Evolutionary conservation across 768 basidiomycete genomes (phyloP).

Genomic region (Hypsizygus marmoreus): DNA sequence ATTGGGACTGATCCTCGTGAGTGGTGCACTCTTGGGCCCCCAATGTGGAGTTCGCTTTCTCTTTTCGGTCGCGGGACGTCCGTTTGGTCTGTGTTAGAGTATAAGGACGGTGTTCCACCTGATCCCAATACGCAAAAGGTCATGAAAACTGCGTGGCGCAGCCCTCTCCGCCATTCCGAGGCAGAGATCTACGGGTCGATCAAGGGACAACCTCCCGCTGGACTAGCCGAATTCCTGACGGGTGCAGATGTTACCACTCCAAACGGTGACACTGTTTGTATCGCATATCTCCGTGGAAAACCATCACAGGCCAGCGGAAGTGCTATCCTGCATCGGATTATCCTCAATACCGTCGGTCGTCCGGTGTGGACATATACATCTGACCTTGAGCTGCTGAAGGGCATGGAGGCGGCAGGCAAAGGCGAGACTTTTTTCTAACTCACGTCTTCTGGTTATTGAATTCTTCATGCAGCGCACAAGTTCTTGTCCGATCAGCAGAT

Average conservation of each 20-base stretch:
- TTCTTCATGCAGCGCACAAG: conserved; percentile 21
- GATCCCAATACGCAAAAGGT: conserved; percentile 3
- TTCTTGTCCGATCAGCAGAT: conserved; percentile 23
- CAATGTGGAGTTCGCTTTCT: conserved; percentile 18
- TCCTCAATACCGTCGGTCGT: conserved; percentile 17
- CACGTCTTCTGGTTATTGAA: not conserved
- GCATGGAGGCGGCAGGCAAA: conserved; percentile 16
- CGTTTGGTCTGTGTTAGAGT: conserved; percentile 15
- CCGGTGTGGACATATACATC: conserved; percentile 20
- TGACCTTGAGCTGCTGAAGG: conserved; percentile 18
- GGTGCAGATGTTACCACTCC: conserved; percentile 18
- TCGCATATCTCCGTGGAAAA: not conserved
- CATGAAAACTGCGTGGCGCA: conserved; percentile 19
- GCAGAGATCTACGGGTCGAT: conserved; percentile 19
- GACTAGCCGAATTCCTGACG: conserved; percentile 18
- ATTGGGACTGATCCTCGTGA: conserved; percentile 4
- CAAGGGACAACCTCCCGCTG: conserved; percentile 6
- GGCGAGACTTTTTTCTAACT: conserved; percentile 13
- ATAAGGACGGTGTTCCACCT: not conserved
- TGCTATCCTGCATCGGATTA: conserved; percentile 18
- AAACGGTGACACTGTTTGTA: conserved; percentile 3
- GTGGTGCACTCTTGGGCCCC: conserved; percentile 21
- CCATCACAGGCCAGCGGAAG: conserved; percentile 1
- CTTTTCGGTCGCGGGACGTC: conserved; percentile 18
- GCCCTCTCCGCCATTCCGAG: conserved; percentile 13